Evolutionary conservation across 768 basidiomycete species (phyloP).

Genomic region (Leccinum olivaceopallidum): DNA sequence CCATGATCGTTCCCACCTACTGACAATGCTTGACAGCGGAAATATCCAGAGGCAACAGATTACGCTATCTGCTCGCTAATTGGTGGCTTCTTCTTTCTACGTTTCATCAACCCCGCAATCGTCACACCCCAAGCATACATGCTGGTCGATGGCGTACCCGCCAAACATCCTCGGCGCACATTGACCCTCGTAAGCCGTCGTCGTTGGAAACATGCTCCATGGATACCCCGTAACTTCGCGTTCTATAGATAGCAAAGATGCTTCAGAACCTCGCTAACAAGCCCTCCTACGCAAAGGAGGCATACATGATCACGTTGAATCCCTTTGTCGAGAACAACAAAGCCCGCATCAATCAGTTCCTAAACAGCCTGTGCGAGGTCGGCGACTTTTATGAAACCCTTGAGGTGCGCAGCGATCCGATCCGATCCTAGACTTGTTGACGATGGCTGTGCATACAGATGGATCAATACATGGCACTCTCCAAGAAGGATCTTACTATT

Average conservation of each 20-base stretch:
- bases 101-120: slow-evolving; percentile 99
- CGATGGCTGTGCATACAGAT: slow-evolving; percentile 54
- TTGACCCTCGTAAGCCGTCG: slow-evolving; percentile 73
- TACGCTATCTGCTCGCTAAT: slow-evolving; percentile 98
- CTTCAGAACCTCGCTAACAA: slow-evolving; percentile 99
- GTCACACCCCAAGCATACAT: slow-evolving; percentile 99
- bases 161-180: slow-evolving; percentile 96
- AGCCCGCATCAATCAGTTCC: slow-evolving; percentile 93
- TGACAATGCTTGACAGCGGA: slow-evolving; percentile 58
- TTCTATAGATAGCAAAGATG: slow-evolving; percentile 94
- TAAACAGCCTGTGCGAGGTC: slow-evolving; percentile 96
- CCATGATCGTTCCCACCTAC: slow-evolving; percentile 3
- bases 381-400: slow-evolving; percentile 99
- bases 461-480: slow-evolving; percentile 99
- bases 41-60: slow-evolving; percentile 98
- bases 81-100: slow-evolving; percentile 99
- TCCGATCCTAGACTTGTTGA: neutral
- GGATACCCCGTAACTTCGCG: slow-evolving; percentile 4
- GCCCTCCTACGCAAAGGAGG: slow-evolving; percentile 96
- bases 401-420: slow-evolving; percentile 58
- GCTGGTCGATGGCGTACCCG: slow-evolving; percentile 97
- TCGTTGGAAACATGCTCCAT: neutral
- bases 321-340: slow-evolving; percentile 99
- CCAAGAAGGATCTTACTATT: slow-evolving; percentile 98
- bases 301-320: slow-evolving; percentile 98